A percentile compares a stretch with the other conserved stretches of the same genome.
These are phyloP conservation scores for Talaromyces stipitatus DNA, from an alignment of 495 filamentous ascomycete species.

Conservation along the genomic window DNA sequence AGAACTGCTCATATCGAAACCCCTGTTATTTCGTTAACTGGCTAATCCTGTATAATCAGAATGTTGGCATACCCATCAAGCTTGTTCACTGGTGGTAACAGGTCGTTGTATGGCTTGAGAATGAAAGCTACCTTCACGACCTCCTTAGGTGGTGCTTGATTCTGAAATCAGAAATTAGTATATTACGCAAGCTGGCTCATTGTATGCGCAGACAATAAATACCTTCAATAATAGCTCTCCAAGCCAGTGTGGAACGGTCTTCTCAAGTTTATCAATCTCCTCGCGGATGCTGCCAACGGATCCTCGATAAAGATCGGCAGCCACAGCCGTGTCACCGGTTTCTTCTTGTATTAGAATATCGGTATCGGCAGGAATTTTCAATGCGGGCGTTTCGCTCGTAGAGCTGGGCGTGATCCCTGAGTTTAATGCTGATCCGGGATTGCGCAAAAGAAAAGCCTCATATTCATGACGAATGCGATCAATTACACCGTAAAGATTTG, in stretches of 20 bases:
- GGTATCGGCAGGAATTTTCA: slow-evolving; percentile 71
- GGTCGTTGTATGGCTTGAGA: slow-evolving; percentile 73
- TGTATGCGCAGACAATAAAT: slow-evolving; percentile 2
- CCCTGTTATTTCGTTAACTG: slow-evolving; percentile 15
- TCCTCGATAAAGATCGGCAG: slow-evolving; percentile 85
- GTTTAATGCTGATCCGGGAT: slow-evolving; percentile 45
- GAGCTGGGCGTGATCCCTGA: slow-evolving; percentile 68
- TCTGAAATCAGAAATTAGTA: slow-evolving; percentile 36
- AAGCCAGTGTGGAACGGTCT: slow-evolving; percentile 80
- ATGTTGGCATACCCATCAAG: slow-evolving; percentile 40
- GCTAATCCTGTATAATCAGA: background rate
- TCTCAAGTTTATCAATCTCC: slow-evolving; percentile 78
- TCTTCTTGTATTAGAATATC: slow-evolving; percentile 95
- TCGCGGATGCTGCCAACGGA: slow-evolving; percentile 68
- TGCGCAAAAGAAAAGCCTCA: slow-evolving; percentile 56
- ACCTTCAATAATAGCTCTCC: slow-evolving; percentile 81
- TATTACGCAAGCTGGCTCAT: background rate
- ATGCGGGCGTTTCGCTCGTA: slow-evolving; percentile 74
- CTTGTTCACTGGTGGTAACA: slow-evolving; percentile 60
- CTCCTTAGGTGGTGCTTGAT: slow-evolving; percentile 81
- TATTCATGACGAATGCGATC: slow-evolving; percentile 74
- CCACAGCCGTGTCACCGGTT: slow-evolving; percentile 75
- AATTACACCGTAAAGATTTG: slow-evolving; percentile 73
- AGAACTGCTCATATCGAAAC: slow-evolving; percentile 51
- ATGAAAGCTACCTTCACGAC: slow-evolving; percentile 88